phyloP scores from a whole-genome alignment of 2,329 filamentous ascomycete genomes.

The Beauveria scarabaeidicola region DNA sequence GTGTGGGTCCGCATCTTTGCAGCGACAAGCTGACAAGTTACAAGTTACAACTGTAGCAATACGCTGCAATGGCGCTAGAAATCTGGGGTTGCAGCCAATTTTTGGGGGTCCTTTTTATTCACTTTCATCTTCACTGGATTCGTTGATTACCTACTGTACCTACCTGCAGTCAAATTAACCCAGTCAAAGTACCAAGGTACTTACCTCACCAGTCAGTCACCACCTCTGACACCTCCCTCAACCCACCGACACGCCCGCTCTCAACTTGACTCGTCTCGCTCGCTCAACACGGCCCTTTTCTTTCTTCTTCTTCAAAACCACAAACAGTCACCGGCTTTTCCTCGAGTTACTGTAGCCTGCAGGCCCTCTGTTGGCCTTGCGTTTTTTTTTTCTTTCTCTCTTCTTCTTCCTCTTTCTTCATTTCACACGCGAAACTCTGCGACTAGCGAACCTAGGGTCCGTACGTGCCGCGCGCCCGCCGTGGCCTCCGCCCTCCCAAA shows the following conservation, averaged over 20 bases:
- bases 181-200: neutral
- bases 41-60: neutral
- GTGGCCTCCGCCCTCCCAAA: constrained; percentile 1
- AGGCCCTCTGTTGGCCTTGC: constrained; percentile 11
- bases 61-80: neutral
- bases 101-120: neutral
- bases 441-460: neutral
- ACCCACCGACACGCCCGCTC: neutral
- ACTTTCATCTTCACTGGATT: no score
- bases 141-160: neutral
- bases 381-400: constrained; percentile 4
- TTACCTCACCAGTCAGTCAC: neutral
- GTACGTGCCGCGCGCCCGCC: neutral
- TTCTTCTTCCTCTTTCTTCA: neutral
- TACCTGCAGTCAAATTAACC: neutral
- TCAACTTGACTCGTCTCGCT: constrained; percentile 5
- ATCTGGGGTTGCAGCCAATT: neutral
- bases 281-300: neutral
- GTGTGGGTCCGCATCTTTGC: no score
- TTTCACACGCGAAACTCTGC: neutral
- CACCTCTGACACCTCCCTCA: neutral
- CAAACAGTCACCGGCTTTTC: constrained; percentile 1
- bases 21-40: no score
- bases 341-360: neutral
- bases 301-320: neutral